phyloP scores from a whole-genome alignment of 1,139 yeast species.

The Blastobotrys malaysiensis region DNA sequence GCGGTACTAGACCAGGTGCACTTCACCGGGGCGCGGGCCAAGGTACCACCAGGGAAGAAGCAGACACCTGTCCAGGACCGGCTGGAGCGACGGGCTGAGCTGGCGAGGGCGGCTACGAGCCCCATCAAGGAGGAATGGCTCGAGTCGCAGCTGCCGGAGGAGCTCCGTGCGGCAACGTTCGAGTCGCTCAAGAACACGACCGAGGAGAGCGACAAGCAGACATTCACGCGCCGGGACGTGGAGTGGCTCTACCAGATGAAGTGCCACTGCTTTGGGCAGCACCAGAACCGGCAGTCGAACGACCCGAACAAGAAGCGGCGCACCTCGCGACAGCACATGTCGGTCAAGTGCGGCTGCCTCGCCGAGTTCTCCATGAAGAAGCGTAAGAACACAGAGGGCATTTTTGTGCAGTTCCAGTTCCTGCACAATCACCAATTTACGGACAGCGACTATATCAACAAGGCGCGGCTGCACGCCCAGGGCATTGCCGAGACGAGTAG shows the following conservation, averaged over 20 bases:
- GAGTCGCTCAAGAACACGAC: background rate
- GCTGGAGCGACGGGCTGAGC: background rate
- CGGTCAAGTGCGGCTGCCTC: background rate
- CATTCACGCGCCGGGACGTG: background rate
- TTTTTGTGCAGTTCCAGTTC: background rate
- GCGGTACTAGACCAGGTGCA: background rate
- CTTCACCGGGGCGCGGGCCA: background rate
- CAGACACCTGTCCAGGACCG: background rate
- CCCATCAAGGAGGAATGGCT: background rate
- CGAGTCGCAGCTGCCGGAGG: constrained; percentile 1
- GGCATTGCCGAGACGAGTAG: background rate
- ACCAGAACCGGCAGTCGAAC: background rate
- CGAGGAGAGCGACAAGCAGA: background rate
- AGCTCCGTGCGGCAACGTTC: background rate
- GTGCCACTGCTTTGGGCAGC: background rate
- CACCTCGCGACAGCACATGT: background rate
- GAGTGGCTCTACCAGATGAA: background rate
- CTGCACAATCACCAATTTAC: background rate
- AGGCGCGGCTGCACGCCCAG: background rate
- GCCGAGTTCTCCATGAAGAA: background rate
- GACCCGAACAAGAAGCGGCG: background rate
- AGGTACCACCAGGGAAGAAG: background rate
- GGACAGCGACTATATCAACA: background rate
- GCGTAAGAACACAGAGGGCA: background rate
- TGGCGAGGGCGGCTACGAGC: background rate